Base-by-base conservation (phyloP, 139 green algal species). In the Desmodesmus armatus region DNA sequence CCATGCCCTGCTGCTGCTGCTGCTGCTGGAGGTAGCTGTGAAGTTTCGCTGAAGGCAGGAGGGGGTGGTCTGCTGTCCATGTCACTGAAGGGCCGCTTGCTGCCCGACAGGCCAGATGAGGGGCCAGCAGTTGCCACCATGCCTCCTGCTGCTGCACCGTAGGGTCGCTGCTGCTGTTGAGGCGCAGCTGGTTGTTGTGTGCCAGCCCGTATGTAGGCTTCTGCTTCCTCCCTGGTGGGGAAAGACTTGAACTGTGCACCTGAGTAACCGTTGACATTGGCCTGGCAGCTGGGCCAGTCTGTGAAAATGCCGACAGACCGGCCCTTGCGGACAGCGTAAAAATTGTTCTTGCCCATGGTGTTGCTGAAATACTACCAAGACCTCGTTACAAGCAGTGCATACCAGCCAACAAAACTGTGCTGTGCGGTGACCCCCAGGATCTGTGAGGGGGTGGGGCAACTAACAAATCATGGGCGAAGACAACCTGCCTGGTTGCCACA, bases 241-340 rank as follows among this genome's bases (percentile, higher is more conserved):
- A 85, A 85, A 21, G 44, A 44, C 29, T 85, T 85, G 65, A 47
- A 85, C 17, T 67, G n/a, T 35, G 80, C 80, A 55, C 80, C 33
- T 3, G 65, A 25, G 33, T 47, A 78, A 29, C 80, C 80, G 3
- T 21, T 29, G 15, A 17, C 33, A 13, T 49, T 27, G 27, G 29
- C 25, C 5, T 65, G 41, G 29, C 62, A 75, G 17, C 67, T 62
- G 7, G 39, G 41, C 78, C 78, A 84, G 0, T 41, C 49, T 2
- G 49, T 4, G 27, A 77, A 84, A 29, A 84, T 63, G 39, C 78
- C 78, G 2, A 33, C 29, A 11, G n/a, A 40, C 35, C 35, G 47
- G 55, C 76, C 76, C 11, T 40, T 44, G 17, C 76, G 76, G 35
- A 82, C 76, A 58, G 76, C 76, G 29, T 82, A 82, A 17, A 39